These are phyloP conservation scores for Phytopythium cucurbitacearum DNA, from an alignment of 352 stramenopile genomes.

Conservation along the genomic window DNA sequence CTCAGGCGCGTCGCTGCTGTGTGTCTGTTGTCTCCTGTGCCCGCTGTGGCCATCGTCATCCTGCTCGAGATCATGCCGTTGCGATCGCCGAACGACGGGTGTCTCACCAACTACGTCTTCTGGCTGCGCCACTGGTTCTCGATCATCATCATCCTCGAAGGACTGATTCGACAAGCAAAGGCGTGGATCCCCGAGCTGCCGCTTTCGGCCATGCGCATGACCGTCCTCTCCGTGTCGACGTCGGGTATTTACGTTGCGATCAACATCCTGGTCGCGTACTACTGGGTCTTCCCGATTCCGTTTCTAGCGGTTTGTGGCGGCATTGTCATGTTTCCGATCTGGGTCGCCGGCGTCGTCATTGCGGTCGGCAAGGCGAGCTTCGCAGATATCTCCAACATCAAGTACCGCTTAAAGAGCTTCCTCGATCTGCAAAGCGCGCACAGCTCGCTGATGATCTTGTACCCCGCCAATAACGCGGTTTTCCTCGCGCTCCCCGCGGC, in stretches of 20 bases:
- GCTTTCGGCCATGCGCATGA: conserved; percentile 11
- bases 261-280: conserved; percentile 14
- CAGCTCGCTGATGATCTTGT: conserved; percentile 24
- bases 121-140: conserved; percentile 19
- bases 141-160: conserved; percentile 7
- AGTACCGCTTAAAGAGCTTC: conserved; percentile 12
- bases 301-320: conserved; percentile 24
- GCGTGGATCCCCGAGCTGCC: conserved; percentile 21
- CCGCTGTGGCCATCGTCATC: conserved; percentile 9
- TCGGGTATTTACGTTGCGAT: conserved; percentile 9
- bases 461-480: conserved; percentile 24
- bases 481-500: conserved; percentile 14
- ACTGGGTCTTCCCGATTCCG: conserved; percentile 34
- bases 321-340: conserved; percentile 19
- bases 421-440: conserved; percentile 17
- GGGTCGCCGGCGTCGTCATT: conserved; percentile 6
- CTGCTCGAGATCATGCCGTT: conserved; percentile 15
- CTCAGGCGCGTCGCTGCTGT: conserved; percentile 8
- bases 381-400: conserved; percentile 10
- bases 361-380: conserved; percentile 12
- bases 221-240: conserved; percentile 7
- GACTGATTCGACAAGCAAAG: conserved; percentile 13
- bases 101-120: conserved; percentile 20
- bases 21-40: conserved; percentile 14
- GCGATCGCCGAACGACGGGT: conserved; percentile 6